A percentile compares a stretch with the other conserved stretches of the same genome.
Conservation (phyloP, 139 green algal genomes). For the Chlamydomonas incerta region DNA sequence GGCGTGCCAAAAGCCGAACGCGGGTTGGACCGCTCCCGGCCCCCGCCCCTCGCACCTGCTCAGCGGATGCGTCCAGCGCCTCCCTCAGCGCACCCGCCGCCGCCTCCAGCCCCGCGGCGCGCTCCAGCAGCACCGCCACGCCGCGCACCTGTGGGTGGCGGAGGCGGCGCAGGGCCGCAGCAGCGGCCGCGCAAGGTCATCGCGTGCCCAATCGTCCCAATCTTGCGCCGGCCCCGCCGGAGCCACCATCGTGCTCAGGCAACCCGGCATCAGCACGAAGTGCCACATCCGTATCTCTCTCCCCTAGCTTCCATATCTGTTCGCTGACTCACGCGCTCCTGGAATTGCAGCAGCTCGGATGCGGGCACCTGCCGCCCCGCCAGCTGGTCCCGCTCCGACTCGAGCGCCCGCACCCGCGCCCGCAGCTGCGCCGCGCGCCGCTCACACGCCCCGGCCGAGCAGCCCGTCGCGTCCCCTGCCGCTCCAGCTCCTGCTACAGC, state of each 20-base stretch:
- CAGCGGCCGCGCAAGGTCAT: too few species aligned
- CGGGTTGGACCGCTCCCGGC: too few species aligned
- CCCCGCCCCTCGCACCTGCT: conserved; percentile 33
- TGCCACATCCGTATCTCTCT: too few species aligned
- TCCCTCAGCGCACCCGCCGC: not conserved
- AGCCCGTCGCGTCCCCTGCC: not conserved
- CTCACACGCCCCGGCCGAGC: conserved; percentile 7
- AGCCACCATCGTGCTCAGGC: too few species aligned
- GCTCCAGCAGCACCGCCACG: not conserved
- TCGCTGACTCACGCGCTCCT: not conserved
- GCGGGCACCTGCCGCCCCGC: conserved; percentile 26
- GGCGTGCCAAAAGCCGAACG: too few species aligned
- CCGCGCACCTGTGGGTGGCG: not conserved
- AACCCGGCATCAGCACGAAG: too few species aligned
- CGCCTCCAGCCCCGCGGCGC: not conserved
- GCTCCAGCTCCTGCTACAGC: not conserved
- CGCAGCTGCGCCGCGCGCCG: not conserved
- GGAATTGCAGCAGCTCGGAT: conserved; percentile 20
- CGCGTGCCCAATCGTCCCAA: too few species aligned
- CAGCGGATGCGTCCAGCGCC: conserved; percentile 7
- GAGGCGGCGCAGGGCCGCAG: too few species aligned
- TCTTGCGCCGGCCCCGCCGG: too few species aligned
- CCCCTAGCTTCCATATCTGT: too few species aligned
- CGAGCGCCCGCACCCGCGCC: conserved; percentile 19
- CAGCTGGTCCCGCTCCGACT: not conserved